A percentile compares a stretch with the other conserved stretches of the same genome.
These are phyloP conservation scores for Calonectria hawksworthii DNA, from an alignment of 2,329 filamentous ascomycete genomes.

Conservation along the genomic window DNA sequence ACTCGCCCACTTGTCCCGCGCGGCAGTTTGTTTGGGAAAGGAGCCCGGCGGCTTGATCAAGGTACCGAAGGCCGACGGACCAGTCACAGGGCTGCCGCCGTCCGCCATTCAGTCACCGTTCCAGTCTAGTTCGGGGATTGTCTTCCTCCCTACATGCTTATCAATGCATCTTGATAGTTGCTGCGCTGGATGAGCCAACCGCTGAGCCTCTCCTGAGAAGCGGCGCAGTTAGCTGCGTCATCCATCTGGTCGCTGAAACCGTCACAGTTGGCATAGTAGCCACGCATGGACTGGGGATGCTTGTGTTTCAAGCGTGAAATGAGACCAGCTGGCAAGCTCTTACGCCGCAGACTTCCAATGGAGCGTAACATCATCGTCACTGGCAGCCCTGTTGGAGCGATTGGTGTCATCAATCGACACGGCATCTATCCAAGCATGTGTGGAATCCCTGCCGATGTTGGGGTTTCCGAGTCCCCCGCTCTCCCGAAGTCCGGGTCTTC, in stretches of 20 bases:
- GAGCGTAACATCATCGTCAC: neutral
- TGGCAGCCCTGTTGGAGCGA: neutral
- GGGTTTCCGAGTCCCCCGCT: slow-evolving; percentile 10
- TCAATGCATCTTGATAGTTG: slow-evolving; percentile 15
- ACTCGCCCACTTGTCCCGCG: neutral
- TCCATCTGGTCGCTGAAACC: slow-evolving; percentile 11
- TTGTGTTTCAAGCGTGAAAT: neutral
- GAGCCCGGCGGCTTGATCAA: slow-evolving; percentile 1
- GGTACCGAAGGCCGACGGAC: slow-evolving; percentile 21
- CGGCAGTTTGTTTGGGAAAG: neutral
- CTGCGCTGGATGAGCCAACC: neutral
- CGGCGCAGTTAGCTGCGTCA: slow-evolving; percentile 21
- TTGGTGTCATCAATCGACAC: neutral
- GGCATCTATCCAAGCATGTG: neutral
- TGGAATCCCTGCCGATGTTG: slow-evolving; percentile 7
- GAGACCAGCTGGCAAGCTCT: neutral
- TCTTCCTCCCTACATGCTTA: slow-evolving; percentile 15
- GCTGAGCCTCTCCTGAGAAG: neutral
- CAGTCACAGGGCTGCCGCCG: neutral
- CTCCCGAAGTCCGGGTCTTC: slow-evolving; percentile 20
- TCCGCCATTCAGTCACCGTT: neutral
- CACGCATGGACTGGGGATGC: slow-evolving; percentile 5
- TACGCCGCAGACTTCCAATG: neutral
- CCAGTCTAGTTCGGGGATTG: neutral
- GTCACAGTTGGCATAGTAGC: slow-evolving; percentile 9